phyloP scores from a whole-genome alignment of 2,329 filamentous ascomycete species.

The Colletotrichum sp. region DNA sequence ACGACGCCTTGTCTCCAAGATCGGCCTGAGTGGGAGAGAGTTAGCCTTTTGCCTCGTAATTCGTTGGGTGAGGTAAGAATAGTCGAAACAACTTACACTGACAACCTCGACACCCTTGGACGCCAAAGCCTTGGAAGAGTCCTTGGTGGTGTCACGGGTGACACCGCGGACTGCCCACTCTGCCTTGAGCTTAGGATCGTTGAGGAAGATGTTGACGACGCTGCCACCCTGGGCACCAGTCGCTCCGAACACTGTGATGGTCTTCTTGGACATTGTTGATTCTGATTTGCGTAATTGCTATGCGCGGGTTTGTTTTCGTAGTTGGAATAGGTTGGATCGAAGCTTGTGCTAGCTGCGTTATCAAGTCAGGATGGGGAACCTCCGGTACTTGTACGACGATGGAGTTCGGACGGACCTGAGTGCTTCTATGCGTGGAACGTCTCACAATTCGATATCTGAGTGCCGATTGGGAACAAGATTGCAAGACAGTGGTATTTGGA shows the following conservation, averaged over 20 bases:
- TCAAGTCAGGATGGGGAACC: neutral
- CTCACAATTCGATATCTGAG: neutral
- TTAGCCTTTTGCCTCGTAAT: neutral
- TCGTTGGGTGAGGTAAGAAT: neutral
- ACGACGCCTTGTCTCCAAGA: constrained; percentile 47
- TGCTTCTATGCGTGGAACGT: neutral
- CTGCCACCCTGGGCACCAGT: constrained; percentile 67
- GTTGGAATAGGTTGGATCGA: neutral
- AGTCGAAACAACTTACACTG: constrained; percentile 32
- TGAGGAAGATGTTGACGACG: constrained; percentile 47
- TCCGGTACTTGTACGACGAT: neutral
- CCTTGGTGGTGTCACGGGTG: constrained; percentile 52
- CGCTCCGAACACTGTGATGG: constrained; percentile 62
- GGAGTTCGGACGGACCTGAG: neutral
- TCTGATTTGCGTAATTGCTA: neutral
- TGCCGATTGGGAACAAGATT: neutral
- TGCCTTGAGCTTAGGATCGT: constrained; percentile 44
- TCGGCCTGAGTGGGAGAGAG: constrained; percentile 42
- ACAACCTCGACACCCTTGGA: constrained; percentile 55
- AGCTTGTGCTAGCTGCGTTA: neutral
- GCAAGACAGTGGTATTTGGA: neutral
- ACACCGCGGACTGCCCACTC: constrained; percentile 59
- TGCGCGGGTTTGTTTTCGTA: neutral
- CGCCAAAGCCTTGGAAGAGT: constrained; percentile 47
- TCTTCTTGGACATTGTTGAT: constrained; percentile 33